phyloP scores from a whole-genome alignment of 2,329 filamentous ascomycete species.

The Fusarium euwallaceae region DNA sequence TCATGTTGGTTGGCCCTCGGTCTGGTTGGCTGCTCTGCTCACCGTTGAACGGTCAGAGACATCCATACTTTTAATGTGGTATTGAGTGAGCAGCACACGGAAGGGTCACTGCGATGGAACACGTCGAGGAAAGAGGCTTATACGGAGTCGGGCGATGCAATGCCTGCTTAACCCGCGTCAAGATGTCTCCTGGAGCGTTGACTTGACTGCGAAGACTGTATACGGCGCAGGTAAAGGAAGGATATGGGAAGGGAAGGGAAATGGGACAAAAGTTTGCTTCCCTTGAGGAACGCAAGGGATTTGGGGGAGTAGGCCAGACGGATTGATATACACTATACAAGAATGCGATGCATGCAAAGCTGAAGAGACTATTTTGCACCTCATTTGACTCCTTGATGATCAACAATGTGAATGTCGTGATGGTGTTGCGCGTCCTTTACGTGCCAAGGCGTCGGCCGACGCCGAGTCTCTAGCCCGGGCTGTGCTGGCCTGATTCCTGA shows the following conservation, averaged over 20 bases:
- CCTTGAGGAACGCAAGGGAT: conserved; percentile 38
- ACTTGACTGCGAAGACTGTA: conserved; percentile 41
- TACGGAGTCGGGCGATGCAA: conserved; percentile 25
- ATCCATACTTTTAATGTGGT: conserved; percentile 31
- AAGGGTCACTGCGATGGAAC: conserved; percentile 9
- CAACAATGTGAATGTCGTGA: neutral
- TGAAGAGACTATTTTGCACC: conserved; percentile 38
- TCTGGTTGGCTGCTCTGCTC: conserved; percentile 35
- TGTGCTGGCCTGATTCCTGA: neutral
- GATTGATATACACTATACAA: conserved; percentile 48
- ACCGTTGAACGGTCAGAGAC: conserved; percentile 45
- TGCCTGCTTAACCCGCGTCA: conserved; percentile 36
- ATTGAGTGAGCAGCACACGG: conserved; percentile 20
- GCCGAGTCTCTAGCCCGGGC: neutral
- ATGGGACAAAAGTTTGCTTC: conserved; percentile 41
- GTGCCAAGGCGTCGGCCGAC: neutral
- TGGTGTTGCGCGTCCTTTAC: neutral
- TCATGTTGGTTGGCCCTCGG: conserved; percentile 24
- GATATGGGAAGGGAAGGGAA: conserved; percentile 21
- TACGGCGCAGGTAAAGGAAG: conserved; percentile 25
- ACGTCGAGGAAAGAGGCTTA: conserved; percentile 20
- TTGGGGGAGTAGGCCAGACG: conserved; percentile 30
- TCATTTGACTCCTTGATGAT: conserved; percentile 3
- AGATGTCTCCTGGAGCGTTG: conserved; percentile 35
- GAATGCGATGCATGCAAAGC: conserved; percentile 46